Evolutionary conservation across 176 grass and related monocot species (phyloP).

Genomic region (Avena atlantica): DNA sequence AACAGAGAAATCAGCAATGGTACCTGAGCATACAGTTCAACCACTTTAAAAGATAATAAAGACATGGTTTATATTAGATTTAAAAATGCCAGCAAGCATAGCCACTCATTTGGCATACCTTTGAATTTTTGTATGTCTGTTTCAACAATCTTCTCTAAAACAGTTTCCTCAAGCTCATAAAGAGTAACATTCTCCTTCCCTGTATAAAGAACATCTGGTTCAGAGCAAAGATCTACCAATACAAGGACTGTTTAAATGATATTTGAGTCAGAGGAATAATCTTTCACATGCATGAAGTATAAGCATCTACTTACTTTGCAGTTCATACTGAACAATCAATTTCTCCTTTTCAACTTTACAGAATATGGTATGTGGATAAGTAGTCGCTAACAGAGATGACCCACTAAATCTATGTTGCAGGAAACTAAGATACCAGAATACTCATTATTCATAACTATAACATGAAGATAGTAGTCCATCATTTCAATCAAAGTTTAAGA

Average conservation of each 20-base stretch:
- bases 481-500: background rate
- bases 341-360: background rate
- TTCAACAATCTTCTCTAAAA: background rate
- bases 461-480: conserved; percentile 2
- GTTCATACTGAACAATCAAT: conserved; percentile 58
- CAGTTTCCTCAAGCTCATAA: conserved; percentile 72
- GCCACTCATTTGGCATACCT: no score
- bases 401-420: background rate
- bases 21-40: no score
- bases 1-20: no score
- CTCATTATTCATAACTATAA: background rate
- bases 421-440: background rate
- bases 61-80: no score
- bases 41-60: no score
- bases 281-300: background rate
- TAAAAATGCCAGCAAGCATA: no score
- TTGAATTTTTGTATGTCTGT: no score
- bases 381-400: background rate
- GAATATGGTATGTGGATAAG: background rate
- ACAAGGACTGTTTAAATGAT: conserved; percentile 10
- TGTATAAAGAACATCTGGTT: conserved; percentile 29
- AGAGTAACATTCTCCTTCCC: conserved; percentile 80
- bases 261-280: conserved; percentile 12
- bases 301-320: conserved; percentile 61
- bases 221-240: background rate